Evolutionary conservation across 1,284 basidiomycete genomes (phyloP).

Genomic region (Peniophora sp.): DNA sequence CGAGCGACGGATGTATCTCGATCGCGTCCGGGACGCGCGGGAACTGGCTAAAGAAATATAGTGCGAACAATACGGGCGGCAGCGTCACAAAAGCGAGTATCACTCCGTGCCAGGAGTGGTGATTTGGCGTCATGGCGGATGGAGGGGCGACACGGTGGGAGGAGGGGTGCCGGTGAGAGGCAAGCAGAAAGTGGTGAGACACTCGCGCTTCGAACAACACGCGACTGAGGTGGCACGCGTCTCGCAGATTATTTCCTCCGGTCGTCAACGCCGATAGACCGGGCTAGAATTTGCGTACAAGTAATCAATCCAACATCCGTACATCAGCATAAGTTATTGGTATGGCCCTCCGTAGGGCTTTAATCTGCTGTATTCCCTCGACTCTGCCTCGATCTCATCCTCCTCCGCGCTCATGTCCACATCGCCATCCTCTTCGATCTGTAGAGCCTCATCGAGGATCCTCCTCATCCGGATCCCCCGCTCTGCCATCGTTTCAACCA

Average conservation of each 20-base stretch:
- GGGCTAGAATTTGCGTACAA: too few species aligned
- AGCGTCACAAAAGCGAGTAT: conserved; percentile 45
- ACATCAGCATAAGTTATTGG: too few species aligned
- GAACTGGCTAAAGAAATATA: conserved; percentile 56
- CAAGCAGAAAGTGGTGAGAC: too few species aligned
- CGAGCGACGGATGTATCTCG: conserved; percentile 47
- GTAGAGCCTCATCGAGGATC: conserved; percentile 57
- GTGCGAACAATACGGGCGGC: conserved; percentile 47
- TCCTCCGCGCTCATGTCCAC: conserved; percentile 27
- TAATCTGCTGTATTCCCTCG: conserved; percentile 50
- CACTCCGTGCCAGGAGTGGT: too few species aligned
- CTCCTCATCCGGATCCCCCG: conserved; percentile 67
- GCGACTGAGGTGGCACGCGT: too few species aligned
- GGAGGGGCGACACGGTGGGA: too few species aligned
- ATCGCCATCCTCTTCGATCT: conserved; percentile 24
- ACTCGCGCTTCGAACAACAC: too few species aligned
- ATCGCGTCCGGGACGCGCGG: conserved; percentile 46
- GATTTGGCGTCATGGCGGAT: too few species aligned
- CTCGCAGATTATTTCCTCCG: neutral
- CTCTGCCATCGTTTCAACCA: conserved; percentile 78
- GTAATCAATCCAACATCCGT: too few species aligned
- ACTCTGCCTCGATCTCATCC: conserved; percentile 55
- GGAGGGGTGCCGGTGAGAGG: too few species aligned
- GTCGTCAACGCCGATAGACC: neutral
- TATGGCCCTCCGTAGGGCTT: conserved; percentile 43